phyloP scores from a whole-genome alignment of 306 rosid genomes.

The Sicyos edulis region DNA sequence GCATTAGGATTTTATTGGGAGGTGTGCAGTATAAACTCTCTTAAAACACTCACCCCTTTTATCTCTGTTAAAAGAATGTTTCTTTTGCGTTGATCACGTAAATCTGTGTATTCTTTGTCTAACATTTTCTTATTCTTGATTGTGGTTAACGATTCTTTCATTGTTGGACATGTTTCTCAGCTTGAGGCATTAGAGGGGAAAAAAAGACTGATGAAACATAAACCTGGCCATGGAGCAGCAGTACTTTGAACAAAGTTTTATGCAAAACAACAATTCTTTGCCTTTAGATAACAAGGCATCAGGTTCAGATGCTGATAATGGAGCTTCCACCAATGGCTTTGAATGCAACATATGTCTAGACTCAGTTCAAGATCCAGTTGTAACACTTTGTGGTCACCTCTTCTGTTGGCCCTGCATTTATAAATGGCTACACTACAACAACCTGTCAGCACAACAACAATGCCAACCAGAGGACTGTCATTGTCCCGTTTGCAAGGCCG shows the following conservation, averaged over 20 bases:
- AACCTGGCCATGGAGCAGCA: conserved; percentile 47
- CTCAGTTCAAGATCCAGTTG: conserved; percentile 75
- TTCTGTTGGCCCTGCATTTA: conserved; percentile 97
- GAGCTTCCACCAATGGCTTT: conserved; percentile 38
- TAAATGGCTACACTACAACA: conserved; percentile 59
- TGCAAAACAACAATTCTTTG: conserved; percentile 28
- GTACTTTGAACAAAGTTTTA: conserved; percentile 34
- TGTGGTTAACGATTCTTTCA: too few species aligned
- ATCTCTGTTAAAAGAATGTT: too few species aligned
- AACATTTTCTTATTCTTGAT: too few species aligned
- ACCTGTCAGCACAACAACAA: conserved; percentile 25
- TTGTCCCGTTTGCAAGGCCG: conserved; percentile 90
- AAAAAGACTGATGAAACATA: not conserved
- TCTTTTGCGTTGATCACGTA: too few species aligned
- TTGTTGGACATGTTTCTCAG: not conserved
- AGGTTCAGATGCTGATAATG: conserved; percentile 32
- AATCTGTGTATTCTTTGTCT: too few species aligned
- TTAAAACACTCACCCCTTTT: too few species aligned
- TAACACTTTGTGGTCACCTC: conserved; percentile 95
- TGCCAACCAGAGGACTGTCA: conserved; percentile 30
- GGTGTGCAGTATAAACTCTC: too few species aligned
- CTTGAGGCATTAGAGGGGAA: not conserved
- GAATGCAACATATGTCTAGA: conserved; percentile 95
- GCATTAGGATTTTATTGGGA: too few species aligned
- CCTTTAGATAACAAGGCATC: conserved; percentile 16